A percentile compares a stretch with the other conserved stretches of the same genome.
Conservation (phyloP, 2,329 filamentous ascomycete genomes). For the Cladorrhinum sp. region DNA sequence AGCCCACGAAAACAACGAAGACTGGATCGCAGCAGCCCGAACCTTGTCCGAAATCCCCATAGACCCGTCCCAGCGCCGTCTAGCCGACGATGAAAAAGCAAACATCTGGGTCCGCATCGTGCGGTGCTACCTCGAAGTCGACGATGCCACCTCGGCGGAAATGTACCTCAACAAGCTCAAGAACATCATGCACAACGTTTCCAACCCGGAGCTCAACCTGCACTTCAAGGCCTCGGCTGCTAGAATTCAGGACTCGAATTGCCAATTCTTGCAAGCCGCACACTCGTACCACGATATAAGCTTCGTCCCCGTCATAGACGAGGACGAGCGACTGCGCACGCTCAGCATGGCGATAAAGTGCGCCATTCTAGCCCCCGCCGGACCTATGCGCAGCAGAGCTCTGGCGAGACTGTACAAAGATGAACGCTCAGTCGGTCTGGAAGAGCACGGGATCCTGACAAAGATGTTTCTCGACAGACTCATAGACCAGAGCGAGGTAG, state of each 20-base stretch:
- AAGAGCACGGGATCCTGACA: slow-evolving; percentile 85
- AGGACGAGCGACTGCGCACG: slow-evolving; percentile 80
- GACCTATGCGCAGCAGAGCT: slow-evolving; percentile 75
- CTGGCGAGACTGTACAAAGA: slow-evolving; percentile 90
- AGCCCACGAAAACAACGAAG: slow-evolving; percentile 78
- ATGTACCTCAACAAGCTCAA: slow-evolving; percentile 92
- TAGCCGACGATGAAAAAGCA: slow-evolving; percentile 79
- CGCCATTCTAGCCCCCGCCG: slow-evolving; percentile 87
- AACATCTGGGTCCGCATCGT: slow-evolving; percentile 91
- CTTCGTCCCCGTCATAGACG: slow-evolving; percentile 72
- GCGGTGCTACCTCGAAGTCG: slow-evolving; percentile 88
- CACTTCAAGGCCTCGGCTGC: slow-evolving; percentile 91
- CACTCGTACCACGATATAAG: slow-evolving; percentile 86
- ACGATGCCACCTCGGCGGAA: slow-evolving; percentile 82
- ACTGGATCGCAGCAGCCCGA: slow-evolving; percentile 75
- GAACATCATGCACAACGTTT: slow-evolving; percentile 78
- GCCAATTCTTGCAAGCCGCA: slow-evolving; percentile 83
- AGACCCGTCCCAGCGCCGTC: slow-evolving; percentile 81
- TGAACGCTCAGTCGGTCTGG: slow-evolving; percentile 70
- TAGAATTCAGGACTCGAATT: slow-evolving; percentile 85
- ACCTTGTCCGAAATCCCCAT: slow-evolving; percentile 80
- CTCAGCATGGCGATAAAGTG: slow-evolving; percentile 87
- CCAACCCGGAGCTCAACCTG: slow-evolving; percentile 69
- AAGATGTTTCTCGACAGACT: slow-evolving; percentile 96
- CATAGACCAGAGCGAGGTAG: slow-evolving; percentile 76